Base-by-base conservation (phyloP, 176 grass and related monocot genomes). In the Tillandsia leiboldiana region DNA sequence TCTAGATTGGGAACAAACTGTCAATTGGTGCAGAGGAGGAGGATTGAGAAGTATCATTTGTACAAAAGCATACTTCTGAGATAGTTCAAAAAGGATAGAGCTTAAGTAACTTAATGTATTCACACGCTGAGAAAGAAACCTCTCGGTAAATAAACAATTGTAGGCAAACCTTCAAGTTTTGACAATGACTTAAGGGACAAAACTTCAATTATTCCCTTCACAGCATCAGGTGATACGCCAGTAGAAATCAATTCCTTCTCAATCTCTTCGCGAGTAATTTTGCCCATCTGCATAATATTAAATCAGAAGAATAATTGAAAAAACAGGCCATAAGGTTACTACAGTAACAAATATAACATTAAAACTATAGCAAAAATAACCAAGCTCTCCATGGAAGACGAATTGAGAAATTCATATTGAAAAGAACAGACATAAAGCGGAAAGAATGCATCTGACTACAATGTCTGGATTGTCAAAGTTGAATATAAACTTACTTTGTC, bases 131-230 rank as follows among this genome's bases (percentile, higher is more conserved):
- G 29, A 51, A 61, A 61, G 27, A 11, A 65, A 51, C 50, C 26
- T 12, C 68, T 64, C 2, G 13, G 63, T 57, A 24, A 67, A 59
- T 26, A 20, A 82, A 84, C 26, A 77, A 8, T 59, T 59, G 53
- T 72, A 62, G 72, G 57, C 67, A 70, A 71, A 96, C 92, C 92
- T 96, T 96, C 86, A 67, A 92, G 83, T 67, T 83, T 83, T 8
- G 77, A 67, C 13, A 92, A 80, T 47, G 89, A 92, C 68, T 92
- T 92, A 26, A 92, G 76, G n/a, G 93, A 96, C 66, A 96, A 79
- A 20, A 96, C 86, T 24, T 90, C 79, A 59, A 81, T 78, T 76
- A 92, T 92, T 73, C 88, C 92, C 73, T 87, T 87, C 8, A 91
- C 76, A 72, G 92, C 83, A 81, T 87, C 63, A 66, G 63, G 78